These are phyloP conservation scores for Sophora flavescens DNA, from an alignment of 306 rosid genomes.

Conservation along the genomic window DNA sequence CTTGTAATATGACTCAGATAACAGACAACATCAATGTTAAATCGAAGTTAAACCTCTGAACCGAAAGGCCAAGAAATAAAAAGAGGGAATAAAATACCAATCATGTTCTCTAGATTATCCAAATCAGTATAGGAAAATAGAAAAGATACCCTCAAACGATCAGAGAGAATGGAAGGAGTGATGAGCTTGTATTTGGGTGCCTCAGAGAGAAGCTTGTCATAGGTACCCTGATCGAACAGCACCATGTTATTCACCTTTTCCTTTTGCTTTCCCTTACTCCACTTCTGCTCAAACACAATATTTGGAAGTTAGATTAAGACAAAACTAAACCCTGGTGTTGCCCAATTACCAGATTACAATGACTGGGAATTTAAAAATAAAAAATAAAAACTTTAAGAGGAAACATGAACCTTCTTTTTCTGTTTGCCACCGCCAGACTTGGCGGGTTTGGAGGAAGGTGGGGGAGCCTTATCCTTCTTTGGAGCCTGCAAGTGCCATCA, in stretches of 20 bases:
- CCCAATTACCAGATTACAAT: not conserved
- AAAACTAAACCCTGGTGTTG: not conserved
- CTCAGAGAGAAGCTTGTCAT: slow-evolving; percentile 73
- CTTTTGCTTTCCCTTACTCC: slow-evolving; percentile 91
- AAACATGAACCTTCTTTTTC: slow-evolving; percentile 69
- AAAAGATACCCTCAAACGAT: slow-evolving; percentile 69
- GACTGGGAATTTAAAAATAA: not conserved
- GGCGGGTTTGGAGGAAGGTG: slow-evolving; percentile 80
- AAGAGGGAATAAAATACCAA: not conserved
- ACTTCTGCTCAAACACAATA: slow-evolving; percentile 58
- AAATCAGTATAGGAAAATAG: not conserved
- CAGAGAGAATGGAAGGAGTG: slow-evolving; percentile 77
- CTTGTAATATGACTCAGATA: not conserved
- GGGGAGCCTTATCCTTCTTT: slow-evolving; percentile 84
- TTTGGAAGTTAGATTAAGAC: not conserved
- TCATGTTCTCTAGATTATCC: not conserved
- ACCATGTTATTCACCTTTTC: slow-evolving; percentile 90
- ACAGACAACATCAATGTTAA: too few species aligned
- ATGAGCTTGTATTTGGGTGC: slow-evolving; percentile 84
- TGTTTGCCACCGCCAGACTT: slow-evolving; percentile 85
- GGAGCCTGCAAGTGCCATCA: slow-evolving; percentile 61
- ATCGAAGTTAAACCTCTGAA: not conserved
- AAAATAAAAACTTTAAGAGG: not conserved
- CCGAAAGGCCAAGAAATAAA: not conserved
- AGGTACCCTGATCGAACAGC: slow-evolving; percentile 69